phyloP scores from a whole-genome alignment of 2,329 filamentous ascomycete species.

The Colletotrichum scovillei region DNA sequence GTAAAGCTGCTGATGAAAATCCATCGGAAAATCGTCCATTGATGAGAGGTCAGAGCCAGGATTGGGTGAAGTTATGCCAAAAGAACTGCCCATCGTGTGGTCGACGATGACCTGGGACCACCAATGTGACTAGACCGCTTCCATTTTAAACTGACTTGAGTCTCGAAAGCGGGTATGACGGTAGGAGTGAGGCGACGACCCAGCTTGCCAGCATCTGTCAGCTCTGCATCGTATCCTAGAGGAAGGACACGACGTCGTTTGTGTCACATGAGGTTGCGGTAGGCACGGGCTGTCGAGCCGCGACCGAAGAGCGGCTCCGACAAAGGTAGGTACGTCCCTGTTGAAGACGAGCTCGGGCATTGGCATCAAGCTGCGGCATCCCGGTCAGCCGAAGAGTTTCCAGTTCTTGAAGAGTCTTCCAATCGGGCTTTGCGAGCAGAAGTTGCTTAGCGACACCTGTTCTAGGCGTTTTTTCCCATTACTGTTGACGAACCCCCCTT shows the following conservation, averaged over 20 bases:
- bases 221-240: neutral
- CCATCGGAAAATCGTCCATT: neutral
- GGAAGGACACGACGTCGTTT: neutral
- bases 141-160: neutral
- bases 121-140: neutral
- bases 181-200: neutral
- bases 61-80: neutral
- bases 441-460: neutral
- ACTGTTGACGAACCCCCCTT: neutral
- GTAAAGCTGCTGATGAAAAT: neutral
- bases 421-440: neutral
- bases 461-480: neutral
- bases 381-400: neutral
- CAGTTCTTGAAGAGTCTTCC: neutral
- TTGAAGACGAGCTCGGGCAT: neutral
- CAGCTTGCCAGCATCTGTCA: neutral
- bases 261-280: neutral
- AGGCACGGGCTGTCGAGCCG: neutral
- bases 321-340: neutral
- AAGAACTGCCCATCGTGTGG: slow-evolving; percentile 1
- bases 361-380: neutral
- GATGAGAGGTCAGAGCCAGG: neutral
- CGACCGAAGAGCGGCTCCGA: neutral
- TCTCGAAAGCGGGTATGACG: neutral
- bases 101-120: neutral